A percentile compares a stretch with the other conserved stretches of the same genome.
Evolutionary conservation across 495 filamentous ascomycete genomes (phyloP).

Genomic region (Alectoria sarmentosa): DNA sequence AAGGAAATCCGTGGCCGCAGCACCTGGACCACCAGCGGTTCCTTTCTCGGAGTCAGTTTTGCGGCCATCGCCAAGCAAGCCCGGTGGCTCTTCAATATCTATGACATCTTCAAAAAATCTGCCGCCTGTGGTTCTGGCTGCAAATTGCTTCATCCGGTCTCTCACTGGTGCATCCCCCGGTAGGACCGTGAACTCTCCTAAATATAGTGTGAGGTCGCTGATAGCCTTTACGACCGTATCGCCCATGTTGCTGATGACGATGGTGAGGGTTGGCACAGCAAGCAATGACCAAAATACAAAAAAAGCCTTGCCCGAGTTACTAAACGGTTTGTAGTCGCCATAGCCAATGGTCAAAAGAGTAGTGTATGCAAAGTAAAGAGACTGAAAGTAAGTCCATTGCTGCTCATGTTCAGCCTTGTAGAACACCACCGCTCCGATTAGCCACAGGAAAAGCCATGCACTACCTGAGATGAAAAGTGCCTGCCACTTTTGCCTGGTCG

Average conservation of each 20-base stretch:
- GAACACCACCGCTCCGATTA: constrained; percentile 72
- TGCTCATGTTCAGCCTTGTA: constrained; percentile 46
- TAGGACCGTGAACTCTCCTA: constrained; percentile 69
- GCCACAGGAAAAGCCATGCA: constrained; percentile 69
- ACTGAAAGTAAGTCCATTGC: constrained; percentile 72
- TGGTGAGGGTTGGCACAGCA: constrained; percentile 73
- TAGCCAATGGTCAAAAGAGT: constrained; percentile 81
- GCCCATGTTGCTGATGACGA: constrained; percentile 72
- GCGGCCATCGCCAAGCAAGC: constrained; percentile 7
- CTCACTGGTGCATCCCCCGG: constrained; percentile 49
- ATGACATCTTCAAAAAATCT: not conserved
- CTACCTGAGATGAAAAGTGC: constrained; percentile 54
- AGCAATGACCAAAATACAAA: constrained; percentile 88
- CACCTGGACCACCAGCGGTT: constrained; percentile 9
- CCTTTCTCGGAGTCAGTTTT: constrained; percentile 10
- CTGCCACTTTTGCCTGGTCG: constrained; percentile 55
- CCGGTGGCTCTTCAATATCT: constrained; percentile 12
- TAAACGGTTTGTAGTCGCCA: constrained; percentile 64
- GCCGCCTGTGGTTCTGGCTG: constrained; percentile 6
- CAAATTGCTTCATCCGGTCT: constrained; percentile 21
- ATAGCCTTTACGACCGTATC: constrained; percentile 69
- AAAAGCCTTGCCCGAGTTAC: constrained; percentile 67
- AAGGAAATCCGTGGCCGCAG: constrained; percentile 27
- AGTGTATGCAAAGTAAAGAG: constrained; percentile 74
- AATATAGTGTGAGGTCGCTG: constrained; percentile 57